phyloP scores from a whole-genome alignment of 257 asterid species.

The Sherardia arvensis region DNA sequence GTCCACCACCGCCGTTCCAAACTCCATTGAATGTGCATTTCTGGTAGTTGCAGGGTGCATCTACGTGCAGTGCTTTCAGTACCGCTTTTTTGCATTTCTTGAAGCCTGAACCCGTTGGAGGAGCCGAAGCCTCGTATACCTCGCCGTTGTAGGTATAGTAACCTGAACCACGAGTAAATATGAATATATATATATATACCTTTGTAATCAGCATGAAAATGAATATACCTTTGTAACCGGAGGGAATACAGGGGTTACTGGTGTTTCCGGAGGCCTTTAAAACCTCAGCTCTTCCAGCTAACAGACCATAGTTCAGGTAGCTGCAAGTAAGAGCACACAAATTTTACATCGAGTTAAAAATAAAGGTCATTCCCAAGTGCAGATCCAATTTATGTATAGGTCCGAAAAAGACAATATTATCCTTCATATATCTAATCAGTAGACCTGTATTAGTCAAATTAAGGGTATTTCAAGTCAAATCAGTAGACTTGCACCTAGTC shows the following conservation, averaged over 20 bases:
- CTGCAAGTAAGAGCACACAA: slow-evolving; percentile 17
- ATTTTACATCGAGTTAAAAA: neutral
- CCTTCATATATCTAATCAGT: too few relatives aligned
- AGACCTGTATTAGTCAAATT: too few relatives aligned
- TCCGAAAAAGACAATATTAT: too few relatives aligned
- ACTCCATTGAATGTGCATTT: slow-evolving; percentile 24
- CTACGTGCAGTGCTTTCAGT: slow-evolving; percentile 3
- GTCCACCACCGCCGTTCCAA: slow-evolving; percentile 25
- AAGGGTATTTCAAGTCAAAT: too few relatives aligned
- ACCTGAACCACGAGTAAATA: slow-evolving; percentile 4
- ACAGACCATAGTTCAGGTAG: slow-evolving; percentile 68
- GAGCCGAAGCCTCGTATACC: slow-evolving; percentile 13
- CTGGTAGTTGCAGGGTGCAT: slow-evolving; percentile 11
- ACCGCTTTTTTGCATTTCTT: slow-evolving; percentile 11
- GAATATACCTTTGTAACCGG: slow-evolving; percentile 50
- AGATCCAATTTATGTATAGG: too few relatives aligned
- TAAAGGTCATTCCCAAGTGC: too few relatives aligned
- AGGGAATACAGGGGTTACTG: slow-evolving; percentile 56
- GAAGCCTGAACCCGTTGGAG: slow-evolving; percentile 13
- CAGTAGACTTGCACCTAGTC: too few relatives aligned
- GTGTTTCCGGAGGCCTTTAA: slow-evolving; percentile 40
- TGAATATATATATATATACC: too few relatives aligned
- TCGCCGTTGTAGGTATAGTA: slow-evolving; percentile 15
- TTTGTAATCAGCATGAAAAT: too few relatives aligned
- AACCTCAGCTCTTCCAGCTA: slow-evolving; percentile 81